Base-by-base conservation (phyloP, 1,284 basidiomycete genomes). In the Mycosarcoma maydis region DNA sequence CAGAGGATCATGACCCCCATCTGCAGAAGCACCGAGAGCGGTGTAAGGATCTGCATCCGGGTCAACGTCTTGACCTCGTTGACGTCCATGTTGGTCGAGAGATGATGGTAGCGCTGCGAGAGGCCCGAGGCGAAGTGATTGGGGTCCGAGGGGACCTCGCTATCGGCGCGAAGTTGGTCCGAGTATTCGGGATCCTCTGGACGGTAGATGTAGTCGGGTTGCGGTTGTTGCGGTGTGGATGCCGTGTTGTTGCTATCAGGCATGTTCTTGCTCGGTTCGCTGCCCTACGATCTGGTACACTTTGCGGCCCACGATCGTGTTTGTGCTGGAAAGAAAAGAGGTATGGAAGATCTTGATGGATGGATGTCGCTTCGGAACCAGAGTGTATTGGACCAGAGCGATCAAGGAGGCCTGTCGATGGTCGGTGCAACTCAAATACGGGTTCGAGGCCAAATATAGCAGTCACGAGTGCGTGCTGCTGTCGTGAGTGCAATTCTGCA, bases 131-230 rank as follows among this genome's bases (percentile, higher is more conserved):
- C 39, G 14, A 33, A 39, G 29, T 29, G 50, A 51, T 47, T 48
- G 14, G 49, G 45, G 24, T 55, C 47, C 29, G 60, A 59, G 14
- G 56, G 48, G 1, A 41, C 36, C 22, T 57, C 49, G 33, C 53
- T 53, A 17, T 61, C 50, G 6, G 48, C 54, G 11, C 51, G 50
- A 30, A 46, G 55, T 20, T 43, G 41, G 26, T 70, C 67, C 3
- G 60, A 48, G 33, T 67, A 55, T n/a, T 72, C 69, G 20, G 64
- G 69, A 19, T 72, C 69, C 22, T 72, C 69, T 50, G 69, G 69
- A 11, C 69, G 58, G 29, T 62, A 72, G 51, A 72, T 67, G 58
- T 67, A 72, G 59, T 72, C 69, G n/a, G 59, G 50, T 83, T 87
- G 20, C 83, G 81, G 42, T 3, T 77, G 42, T 37, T 37, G 52